Base-by-base conservation (phyloP, 1,139 yeast genomes). In the Suhomyces terraborum region DNA sequence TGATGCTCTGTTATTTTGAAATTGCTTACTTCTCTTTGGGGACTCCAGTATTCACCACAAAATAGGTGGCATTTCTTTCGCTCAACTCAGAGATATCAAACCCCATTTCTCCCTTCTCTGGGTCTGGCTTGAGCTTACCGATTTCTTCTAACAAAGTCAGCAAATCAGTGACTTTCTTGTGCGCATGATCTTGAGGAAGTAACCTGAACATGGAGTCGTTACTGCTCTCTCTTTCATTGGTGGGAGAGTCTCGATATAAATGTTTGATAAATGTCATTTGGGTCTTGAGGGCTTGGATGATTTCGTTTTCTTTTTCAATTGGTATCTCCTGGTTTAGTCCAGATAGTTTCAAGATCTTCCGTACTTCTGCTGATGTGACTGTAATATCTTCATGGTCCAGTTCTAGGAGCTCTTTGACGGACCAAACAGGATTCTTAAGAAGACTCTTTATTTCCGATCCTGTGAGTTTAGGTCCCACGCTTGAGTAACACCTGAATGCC, bases 211-310 rank as follows among this genome's bases (percentile, higher is more conserved):
- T 35, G 30, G 41, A 33, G 21, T 41, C 63, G 40, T 62, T 62
- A 28, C 46, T 45, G 34, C 48, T 36, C n/a, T 56, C 53, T 13
- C 47, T 38, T 4, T 38, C 40, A 9, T 38, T 46, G 3, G 49
- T 55, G 6, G 56, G 55, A 8, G 40, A 17, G 28, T 52, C 52
- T 24, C 58, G 61, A 39, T 76, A 75, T 40, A 79, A 58, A 28
- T 69, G 67, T 41, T 68, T 60, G 26, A 79, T 65, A 48, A 79
- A 74, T 10, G 62, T 59, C 54, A 79, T 65, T 49, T 79, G 84
- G 13, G 64, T 56, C 36, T 62, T 61, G 45, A 79, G 59, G 2
- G 71, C 64, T 2, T 48, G 39, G 13, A 61, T 56, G 10, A 73
- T 54, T 26, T 50, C 52, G 17, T 55, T 51, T 18, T 64, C 58